Evolutionary conservation across 192 early-diverging fungal genomes (phyloP).

Genomic region (Coemansia nantahalensis): DNA sequence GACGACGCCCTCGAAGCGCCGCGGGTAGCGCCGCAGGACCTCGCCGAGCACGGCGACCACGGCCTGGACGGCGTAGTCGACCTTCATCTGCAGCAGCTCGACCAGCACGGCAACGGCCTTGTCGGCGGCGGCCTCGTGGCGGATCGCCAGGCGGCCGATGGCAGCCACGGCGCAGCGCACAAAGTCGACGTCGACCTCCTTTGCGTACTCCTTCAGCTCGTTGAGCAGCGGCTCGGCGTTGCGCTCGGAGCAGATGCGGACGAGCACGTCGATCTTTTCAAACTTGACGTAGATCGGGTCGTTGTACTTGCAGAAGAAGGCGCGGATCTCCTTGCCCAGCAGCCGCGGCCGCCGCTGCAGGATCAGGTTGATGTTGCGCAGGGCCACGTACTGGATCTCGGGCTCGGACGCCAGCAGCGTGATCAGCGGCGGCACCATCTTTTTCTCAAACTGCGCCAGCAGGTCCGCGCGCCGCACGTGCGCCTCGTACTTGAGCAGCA

Average conservation of each 20-base stretch:
- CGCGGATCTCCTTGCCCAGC: slow-evolving; percentile 87
- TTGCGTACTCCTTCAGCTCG: slow-evolving; percentile 96
- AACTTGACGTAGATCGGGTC: slow-evolving; percentile 97
- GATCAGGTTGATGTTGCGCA: slow-evolving; percentile 96
- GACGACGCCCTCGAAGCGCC: slow-evolving; percentile 80
- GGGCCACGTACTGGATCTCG: slow-evolving; percentile 96
- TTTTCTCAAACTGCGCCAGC: slow-evolving; percentile 67
- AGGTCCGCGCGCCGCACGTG: slow-evolving; percentile 72
- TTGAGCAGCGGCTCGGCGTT: slow-evolving; percentile 90
- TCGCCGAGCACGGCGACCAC: slow-evolving; percentile 91
- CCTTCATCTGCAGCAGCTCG: slow-evolving; percentile 87
- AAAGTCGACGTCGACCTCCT: slow-evolving; percentile 97
- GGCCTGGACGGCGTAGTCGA: slow-evolving; percentile 91
- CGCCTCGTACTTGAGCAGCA: slow-evolving; percentile 51
- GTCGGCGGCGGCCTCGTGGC: slow-evolving; percentile 84
- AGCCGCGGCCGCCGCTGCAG: slow-evolving; percentile 86
- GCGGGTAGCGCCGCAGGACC: slow-evolving; percentile 94
- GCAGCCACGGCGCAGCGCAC: slow-evolving; percentile 85
- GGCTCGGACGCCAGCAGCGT: slow-evolving; percentile 84
- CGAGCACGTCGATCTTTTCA: slow-evolving; percentile 93
- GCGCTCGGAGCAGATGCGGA: slow-evolving; percentile 79
- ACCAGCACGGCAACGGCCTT: slow-evolving; percentile 82
- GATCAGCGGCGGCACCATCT: slow-evolving; percentile 95
- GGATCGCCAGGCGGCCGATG: slow-evolving; percentile 91
- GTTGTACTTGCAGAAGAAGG: slow-evolving; percentile 99